These are phyloP conservation scores for Leccinum obscurum DNA, from an alignment of 768 basidiomycete species.

Conservation along the genomic window DNA sequence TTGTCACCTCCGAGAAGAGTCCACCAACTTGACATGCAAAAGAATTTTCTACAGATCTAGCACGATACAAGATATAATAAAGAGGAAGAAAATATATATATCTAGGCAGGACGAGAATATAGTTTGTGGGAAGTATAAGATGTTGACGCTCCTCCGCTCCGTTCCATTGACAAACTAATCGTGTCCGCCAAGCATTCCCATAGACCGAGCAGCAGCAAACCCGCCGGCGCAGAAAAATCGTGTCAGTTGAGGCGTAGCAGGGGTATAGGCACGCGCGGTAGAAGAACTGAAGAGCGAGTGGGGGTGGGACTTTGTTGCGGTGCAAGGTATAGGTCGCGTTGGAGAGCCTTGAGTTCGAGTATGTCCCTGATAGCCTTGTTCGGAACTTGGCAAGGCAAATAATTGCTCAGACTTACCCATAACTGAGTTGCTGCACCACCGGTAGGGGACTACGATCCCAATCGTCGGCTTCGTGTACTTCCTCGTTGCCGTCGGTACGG, in stretches of 20 bases:
- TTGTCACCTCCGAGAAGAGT: no score
- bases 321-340: constrained; percentile 60
- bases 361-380: constrained; percentile 45
- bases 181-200: not conserved
- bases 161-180: not conserved
- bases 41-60: not conserved
- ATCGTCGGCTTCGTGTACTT: constrained; percentile 68
- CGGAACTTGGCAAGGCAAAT: not conserved
- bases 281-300: constrained; percentile 42
- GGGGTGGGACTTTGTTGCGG: constrained; percentile 42
- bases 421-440: constrained; percentile 59
- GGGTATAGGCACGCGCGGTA: constrained; percentile 58
- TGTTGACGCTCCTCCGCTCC: not conserved
- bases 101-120: no score
- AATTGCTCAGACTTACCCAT: constrained; percentile 53
- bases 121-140: not conserved
- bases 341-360: constrained; percentile 69
- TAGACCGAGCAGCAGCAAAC: not conserved
- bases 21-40: no score
- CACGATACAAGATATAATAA: not conserved
- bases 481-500: constrained; percentile 50
- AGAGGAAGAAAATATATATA: not conserved
- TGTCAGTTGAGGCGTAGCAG: constrained; percentile 53
- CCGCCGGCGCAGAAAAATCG: not conserved
- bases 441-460: constrained; percentile 79